These are phyloP conservation scores for Metschnikowia drakensbergensis DNA, from an alignment of 805 yeast species.

Conservation along the genomic window DNA sequence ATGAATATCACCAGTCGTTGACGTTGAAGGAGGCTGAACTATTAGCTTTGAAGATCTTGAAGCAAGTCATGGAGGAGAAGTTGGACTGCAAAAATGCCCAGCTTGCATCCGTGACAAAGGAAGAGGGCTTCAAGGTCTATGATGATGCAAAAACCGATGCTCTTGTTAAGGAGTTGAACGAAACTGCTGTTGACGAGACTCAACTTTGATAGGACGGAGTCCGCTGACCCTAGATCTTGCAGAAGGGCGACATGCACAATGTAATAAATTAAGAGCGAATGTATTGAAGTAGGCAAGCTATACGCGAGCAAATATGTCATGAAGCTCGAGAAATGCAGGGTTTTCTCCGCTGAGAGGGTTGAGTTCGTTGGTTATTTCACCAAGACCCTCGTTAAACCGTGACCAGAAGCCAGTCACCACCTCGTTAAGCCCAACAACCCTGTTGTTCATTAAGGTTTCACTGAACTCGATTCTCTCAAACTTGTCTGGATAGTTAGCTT, in stretches of 20 bases:
- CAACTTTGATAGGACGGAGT: slow-evolving; percentile 6
- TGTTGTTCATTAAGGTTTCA: slow-evolving; percentile 28
- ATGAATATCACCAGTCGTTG: slow-evolving; percentile 90
- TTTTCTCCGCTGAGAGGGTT: slow-evolving; percentile 13
- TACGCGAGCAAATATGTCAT: slow-evolving; percentile 12
- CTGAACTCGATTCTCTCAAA: slow-evolving; percentile 33
- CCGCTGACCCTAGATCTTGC: background rate
- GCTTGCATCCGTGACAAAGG: slow-evolving; percentile 86
- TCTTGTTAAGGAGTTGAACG: slow-evolving; percentile 73
- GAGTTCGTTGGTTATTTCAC: slow-evolving; percentile 11
- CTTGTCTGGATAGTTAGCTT: slow-evolving; percentile 26
- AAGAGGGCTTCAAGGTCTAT: slow-evolving; percentile 81
- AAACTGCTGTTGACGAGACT: slow-evolving; percentile 30
- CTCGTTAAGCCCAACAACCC: slow-evolving; percentile 15
- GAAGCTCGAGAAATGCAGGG: slow-evolving; percentile 11
- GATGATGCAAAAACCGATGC: slow-evolving; percentile 76
- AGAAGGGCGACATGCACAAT: background rate
- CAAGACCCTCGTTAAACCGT: slow-evolving; percentile 13
- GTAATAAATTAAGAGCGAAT: background rate
- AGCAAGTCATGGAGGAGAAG: slow-evolving; percentile 99
- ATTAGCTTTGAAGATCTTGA: slow-evolving; percentile 79
- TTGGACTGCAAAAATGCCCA: slow-evolving; percentile 93
- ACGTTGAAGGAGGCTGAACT: slow-evolving; percentile 92
- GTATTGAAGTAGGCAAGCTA: slow-evolving; percentile 1
- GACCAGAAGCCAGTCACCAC: slow-evolving; percentile 17